Conservation (phyloP, 345 rosid species). For the Geranium rotundifolium region DNA sequence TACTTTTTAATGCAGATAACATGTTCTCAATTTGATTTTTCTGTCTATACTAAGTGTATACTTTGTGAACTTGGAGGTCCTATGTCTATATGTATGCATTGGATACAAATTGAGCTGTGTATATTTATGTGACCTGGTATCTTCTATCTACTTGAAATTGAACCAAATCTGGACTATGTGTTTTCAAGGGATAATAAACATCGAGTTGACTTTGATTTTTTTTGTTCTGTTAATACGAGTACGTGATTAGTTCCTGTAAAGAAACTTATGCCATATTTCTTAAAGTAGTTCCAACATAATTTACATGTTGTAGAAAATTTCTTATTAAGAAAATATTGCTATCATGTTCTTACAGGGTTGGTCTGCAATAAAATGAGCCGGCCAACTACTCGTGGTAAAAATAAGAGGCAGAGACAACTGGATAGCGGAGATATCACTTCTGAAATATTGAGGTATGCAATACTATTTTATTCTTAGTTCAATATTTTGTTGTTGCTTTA, state of each 20-base stretch:
- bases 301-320: background rate
- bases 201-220: background rate
- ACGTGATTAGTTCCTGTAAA: background rate
- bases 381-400: conserved; percentile 54
- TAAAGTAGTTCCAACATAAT: background rate
- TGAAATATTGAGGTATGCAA: conserved; percentile 39
- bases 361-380: conserved; percentile 34
- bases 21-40: too few species aligned
- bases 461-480: conserved; percentile 5
- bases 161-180: background rate
- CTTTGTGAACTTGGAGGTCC: background rate
- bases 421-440: conserved; percentile 37
- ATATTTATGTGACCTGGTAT: background rate
- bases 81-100: background rate
- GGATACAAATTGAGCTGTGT: background rate
- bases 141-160: background rate
- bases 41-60: background rate
- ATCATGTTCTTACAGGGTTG: conserved; percentile 14
- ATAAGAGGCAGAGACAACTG: conserved; percentile 44
- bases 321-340: background rate
- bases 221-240: background rate
- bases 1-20: too few species aligned
- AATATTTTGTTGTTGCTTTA: conserved; percentile 1
- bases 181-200: too few species aligned
- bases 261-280: too few species aligned